phyloP scores from a whole-genome alignment of 345 rosid species.

The Theobroma cacao region DNA sequence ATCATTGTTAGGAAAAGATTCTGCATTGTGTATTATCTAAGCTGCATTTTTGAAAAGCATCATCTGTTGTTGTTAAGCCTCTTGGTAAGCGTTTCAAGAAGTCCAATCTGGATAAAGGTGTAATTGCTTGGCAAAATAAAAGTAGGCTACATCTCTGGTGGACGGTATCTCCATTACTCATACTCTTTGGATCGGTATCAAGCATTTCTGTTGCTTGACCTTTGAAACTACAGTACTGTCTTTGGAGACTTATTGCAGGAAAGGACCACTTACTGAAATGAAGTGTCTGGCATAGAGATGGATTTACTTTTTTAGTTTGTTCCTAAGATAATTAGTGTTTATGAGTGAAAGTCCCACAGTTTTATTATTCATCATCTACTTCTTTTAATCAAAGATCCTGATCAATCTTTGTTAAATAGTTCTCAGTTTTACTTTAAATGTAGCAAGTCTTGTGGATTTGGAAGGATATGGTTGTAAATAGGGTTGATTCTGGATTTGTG shows the following conservation, averaged over 20 bases:
- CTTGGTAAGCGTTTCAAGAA: neutral
- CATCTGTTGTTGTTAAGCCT: neutral
- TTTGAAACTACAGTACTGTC: neutral
- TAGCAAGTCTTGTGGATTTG: neutral
- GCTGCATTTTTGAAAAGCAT: neutral
- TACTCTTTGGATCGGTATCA: neutral
- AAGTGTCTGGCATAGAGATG: neutral
- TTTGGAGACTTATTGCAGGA: neutral
- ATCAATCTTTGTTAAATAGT: neutral
- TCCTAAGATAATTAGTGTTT: neutral
- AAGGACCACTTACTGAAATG: neutral
- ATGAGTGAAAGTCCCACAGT: neutral
- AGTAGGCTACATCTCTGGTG: constrained; percentile 1
- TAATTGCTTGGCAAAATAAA: neutral
- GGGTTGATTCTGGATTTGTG: neutral
- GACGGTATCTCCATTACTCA: neutral
- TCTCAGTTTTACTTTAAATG: neutral
- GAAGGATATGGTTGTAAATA: neutral
- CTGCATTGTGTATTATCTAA: neutral
- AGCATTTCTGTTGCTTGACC: neutral
- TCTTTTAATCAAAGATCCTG: neutral
- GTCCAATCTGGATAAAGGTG: no score
- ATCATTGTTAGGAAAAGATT: neutral
- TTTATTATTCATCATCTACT: neutral
- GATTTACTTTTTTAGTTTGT: neutral